Base-by-base conservation (phyloP, 805 yeast species). In the Candida awuae region DNA sequence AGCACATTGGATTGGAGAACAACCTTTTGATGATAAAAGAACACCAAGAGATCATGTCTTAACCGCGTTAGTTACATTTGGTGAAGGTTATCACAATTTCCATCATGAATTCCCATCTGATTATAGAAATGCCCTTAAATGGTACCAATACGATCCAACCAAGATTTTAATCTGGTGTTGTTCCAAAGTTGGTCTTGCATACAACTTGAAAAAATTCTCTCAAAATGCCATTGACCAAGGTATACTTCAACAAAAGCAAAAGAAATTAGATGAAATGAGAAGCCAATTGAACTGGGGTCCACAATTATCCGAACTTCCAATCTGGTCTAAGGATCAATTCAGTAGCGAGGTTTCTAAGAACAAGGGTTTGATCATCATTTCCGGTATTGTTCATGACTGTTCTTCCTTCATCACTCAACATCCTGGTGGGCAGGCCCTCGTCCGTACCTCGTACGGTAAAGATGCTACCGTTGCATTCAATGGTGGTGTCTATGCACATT, bases 91-190 rank as follows among this genome's bases (percentile, higher is more conserved):
- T 69, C 92, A 84, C 56, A 84, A 84, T 65, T 84, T 83, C 77
- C 94, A 84, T 62, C 94, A 84, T 60, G 94, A 83, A 67, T 84
- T 83, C 72, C 92, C 94, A 53, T 73, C 84, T 15, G 94, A 84
- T 65, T 84, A 83, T 72, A 76, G 94, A 73, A 83, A 83, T 57
- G 92, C 92, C 27, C 70, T 83, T 56, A 80, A 76, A 58, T 83
- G 92, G 92, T 83, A 78, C 68, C 90, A 83, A 69, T 83, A 77
- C 56, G 94, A 84, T 59, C 94, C 94, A 49, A 82, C 92, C 35
- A 83, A 83, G 63, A 53, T 74, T 34, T 51, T 71, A 38, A 81
- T 83, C 50, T 82, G 68, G 61, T 21, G 60, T 6, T 61, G 72
- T 39, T 80, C 84, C 13, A 70, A 77, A 58, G 42, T 81, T 21